Conservation (phyloP, 306 rosid genomes). For the Trichosanthes truncata region DNA sequence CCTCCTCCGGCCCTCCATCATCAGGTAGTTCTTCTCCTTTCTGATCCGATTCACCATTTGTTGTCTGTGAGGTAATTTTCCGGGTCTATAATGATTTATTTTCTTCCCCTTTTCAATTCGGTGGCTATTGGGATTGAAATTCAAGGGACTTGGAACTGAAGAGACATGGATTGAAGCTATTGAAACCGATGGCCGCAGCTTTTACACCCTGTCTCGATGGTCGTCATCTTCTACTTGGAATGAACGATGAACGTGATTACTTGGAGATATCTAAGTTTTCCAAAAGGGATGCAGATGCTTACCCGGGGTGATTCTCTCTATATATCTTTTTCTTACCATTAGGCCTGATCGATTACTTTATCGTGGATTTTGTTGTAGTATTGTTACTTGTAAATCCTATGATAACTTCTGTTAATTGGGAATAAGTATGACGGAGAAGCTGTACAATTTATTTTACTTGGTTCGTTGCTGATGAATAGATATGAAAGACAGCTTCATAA, state of each 20-base stretch:
- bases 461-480: slow-evolving; percentile 19
- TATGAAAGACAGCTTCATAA: slow-evolving; percentile 63
- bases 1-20: slow-evolving; percentile 75
- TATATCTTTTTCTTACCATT: background rate
- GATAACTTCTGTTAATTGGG: background rate
- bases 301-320: slow-evolving; percentile 32
- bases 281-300: slow-evolving; percentile 44
- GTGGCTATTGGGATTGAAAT: background rate
- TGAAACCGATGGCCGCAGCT: slow-evolving; percentile 52
- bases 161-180: slow-evolving; percentile 69
- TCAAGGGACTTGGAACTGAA: slow-evolving; percentile 46
- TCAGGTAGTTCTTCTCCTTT: slow-evolving; percentile 26
- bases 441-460: background rate
- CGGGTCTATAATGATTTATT: background rate
- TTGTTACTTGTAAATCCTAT: background rate
- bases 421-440: background rate
- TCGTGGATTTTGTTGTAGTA: background rate
- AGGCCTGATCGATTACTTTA: background rate
- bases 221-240: slow-evolving; percentile 57
- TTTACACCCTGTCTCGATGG: slow-evolving; percentile 79
- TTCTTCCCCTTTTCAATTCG: background rate
- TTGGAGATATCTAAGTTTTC: slow-evolving; percentile 74
- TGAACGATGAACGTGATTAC: slow-evolving; percentile 35
- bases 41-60: background rate
- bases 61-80: background rate